Percentiles rank a stretch among this genome's conserved stretches.
Conservation (phyloP, 108 stramenopile genomes). For the Skeletonema tropicum region DNA sequence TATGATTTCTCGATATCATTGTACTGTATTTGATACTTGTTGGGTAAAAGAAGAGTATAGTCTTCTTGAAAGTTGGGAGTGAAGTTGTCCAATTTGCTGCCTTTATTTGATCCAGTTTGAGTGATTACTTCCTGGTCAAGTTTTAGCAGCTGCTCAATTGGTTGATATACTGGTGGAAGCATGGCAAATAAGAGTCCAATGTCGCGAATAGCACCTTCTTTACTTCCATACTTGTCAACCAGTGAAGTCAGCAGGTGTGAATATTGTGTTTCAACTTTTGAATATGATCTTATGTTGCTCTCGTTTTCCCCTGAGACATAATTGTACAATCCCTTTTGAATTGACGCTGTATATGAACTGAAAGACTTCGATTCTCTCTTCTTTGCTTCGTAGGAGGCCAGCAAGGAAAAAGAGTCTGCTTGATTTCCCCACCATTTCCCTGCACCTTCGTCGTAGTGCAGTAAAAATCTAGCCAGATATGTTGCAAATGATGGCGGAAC, state of each 20-base stretch:
- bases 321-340: conserved; percentile 44
- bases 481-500: conserved; percentile 74
- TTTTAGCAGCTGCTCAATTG: conserved; percentile 32
- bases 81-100: conserved; percentile 25
- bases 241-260: conserved; percentile 15
- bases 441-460: conserved; percentile 69
- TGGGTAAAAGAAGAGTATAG: conserved; percentile 49
- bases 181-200: conserved; percentile 68
- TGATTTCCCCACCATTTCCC: conserved; percentile 64
- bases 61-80: conserved; percentile 34
- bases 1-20: conserved; percentile 24
- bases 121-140: conserved; percentile 16
- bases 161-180: conserved; percentile 76
- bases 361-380: conserved; percentile 55
- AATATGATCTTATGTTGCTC: conserved; percentile 8
- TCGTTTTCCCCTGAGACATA: conserved; percentile 26
- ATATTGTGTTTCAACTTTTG: conserved; percentile 15
- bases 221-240: conserved; percentile 40
- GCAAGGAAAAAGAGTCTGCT: conserved; percentile 51
- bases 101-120: conserved; percentile 14
- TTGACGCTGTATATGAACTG: conserved; percentile 65
- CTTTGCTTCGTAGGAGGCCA: conserved; percentile 48
- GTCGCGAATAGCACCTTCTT: conserved; percentile 52
- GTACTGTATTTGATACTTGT: conserved; percentile 31
- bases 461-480: conserved; percentile 72